A percentile compares a stretch with the other conserved stretches of the same genome.
phyloP scores from a whole-genome alignment of 768 basidiomycete genomes.

The Auricularia sp. region DNA sequence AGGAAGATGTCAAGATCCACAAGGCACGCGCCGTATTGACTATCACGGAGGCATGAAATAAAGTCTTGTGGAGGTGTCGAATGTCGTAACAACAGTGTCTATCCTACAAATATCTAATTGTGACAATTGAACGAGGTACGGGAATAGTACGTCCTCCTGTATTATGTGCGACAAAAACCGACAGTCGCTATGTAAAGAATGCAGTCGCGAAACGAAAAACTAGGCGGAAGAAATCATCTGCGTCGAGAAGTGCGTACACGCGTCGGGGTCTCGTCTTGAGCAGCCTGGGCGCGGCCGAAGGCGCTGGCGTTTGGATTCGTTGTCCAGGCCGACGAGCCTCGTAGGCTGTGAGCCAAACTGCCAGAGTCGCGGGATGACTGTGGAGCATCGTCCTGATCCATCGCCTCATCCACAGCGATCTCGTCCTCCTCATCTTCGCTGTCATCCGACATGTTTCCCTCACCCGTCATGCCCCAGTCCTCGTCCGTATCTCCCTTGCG shows the following conservation, averaged over 20 bases:
- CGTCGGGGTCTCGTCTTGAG: not conserved
- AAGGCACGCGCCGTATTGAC: slow-evolving; percentile 43
- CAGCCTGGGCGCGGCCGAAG: not conserved
- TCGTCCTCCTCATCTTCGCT: slow-evolving; percentile 45
- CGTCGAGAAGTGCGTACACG: not conserved
- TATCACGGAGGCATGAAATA: not conserved
- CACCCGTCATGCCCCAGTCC: slow-evolving; percentile 73
- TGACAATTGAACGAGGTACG: no score
- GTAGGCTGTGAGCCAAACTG: not conserved
- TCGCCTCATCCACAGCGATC: slow-evolving; percentile 24
- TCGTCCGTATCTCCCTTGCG: slow-evolving; percentile 47
- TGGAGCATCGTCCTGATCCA: slow-evolving; percentile 15
- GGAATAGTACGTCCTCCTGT: no score
- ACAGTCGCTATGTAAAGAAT: no score
- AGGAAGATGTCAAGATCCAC: slow-evolving; percentile 86
- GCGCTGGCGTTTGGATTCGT: not conserved
- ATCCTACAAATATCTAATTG: no score
- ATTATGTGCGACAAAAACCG: no score
- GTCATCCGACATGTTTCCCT: slow-evolving; percentile 59
- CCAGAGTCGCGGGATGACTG: not conserved
- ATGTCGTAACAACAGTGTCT: no score
- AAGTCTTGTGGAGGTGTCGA: not conserved
- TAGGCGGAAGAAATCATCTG: not conserved
- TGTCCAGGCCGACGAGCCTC: not conserved
- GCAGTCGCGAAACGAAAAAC: no score